These are phyloP conservation scores for Penicillium silybi DNA, from an alignment of 495 filamentous ascomycete species.

Conservation along the genomic window DNA sequence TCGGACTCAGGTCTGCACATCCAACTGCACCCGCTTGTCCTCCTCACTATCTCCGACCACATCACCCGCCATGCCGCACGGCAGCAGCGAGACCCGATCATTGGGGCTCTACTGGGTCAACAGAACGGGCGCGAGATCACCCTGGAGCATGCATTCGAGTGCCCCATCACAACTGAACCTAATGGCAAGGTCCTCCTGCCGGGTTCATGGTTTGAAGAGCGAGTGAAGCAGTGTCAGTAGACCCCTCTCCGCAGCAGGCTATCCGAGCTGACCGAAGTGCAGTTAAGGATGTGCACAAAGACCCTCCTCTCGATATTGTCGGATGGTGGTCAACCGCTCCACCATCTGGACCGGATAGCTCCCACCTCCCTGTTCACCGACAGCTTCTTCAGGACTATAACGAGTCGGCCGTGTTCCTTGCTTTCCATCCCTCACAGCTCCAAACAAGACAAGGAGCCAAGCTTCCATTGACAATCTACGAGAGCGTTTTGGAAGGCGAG, in stretches of 20 bases:
- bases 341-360: constrained; percentile 60
- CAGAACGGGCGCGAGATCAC: constrained; percentile 87
- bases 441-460: constrained; percentile 60
- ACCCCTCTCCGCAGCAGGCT: neutral
- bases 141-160: constrained; percentile 89
- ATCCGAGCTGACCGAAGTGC: constrained; percentile 9
- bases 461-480: constrained; percentile 86
- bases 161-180: constrained; percentile 46
- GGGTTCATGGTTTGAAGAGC: constrained; percentile 68
- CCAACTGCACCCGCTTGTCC: constrained; percentile 87
- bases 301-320: constrained; percentile 77
- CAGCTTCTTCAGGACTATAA: constrained; percentile 69
- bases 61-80: constrained; percentile 87
- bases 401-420: constrained; percentile 81
- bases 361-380: constrained; percentile 69
- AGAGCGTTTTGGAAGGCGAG: constrained; percentile 72
- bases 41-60: constrained; percentile 95
- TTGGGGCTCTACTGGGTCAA: constrained; percentile 84
- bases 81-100: constrained; percentile 65
- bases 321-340: constrained; percentile 92
- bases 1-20: constrained; percentile 77
- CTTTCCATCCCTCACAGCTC: constrained; percentile 69
- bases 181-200: constrained; percentile 55
- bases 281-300: constrained; percentile 90
- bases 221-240: constrained; percentile 77